Evolutionary conservation across 257 asterid genomes (phyloP), one percentile per base, ranked within the genome.

Genomic region (Avicennia marina): DNA sequence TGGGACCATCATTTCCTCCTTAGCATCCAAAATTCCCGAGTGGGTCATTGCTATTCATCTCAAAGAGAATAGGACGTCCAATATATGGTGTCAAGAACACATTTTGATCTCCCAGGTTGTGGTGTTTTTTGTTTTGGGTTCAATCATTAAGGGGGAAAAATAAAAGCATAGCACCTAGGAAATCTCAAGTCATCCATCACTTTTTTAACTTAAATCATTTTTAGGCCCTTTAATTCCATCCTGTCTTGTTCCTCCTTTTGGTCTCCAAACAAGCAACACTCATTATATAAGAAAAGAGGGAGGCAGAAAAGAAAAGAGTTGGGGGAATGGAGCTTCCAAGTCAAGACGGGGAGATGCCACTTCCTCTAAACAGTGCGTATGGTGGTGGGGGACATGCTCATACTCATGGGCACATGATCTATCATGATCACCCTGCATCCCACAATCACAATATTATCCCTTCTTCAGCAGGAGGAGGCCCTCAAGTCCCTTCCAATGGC

Each of bases 281-380:
- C n/a, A n/a, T n/a, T n/a, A 15, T 20, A 32, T 40, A 46, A 52
- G 19, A 32, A 51, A 40, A 29, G 13, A 48, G 22, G 19, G 40
- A 29, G 31, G 53, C 17, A 10, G 40, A 62, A 34, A 17, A 72
- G 59, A 56, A 75, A 68, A 69, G 25, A 16, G 39, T 51, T 6
- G 19, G 84, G 78, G 67, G 94, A 83, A 48, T 16, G n/a, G n/a
- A 38, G n/a, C 56, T 76, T 58, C 83, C 78, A 75, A 56, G 68
- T 50, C 75, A 74, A 62, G 83, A 67, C 57, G 74, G 25, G 2
- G 66, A 66, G 11, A 79, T 83, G 88, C 84, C 95, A 59, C 26
- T 82, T 19, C 98, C 98, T 15, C 83, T 90, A 18, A 86, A 71
- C 77, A 84, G 75, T 21, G 52, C 84, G 20, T 89, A 86, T 64